A percentile compares a stretch with the other conserved stretches of the same genome.
Evolutionary conservation across 116 monocot species (phyloP).

Genomic region (Trichopus zeylanicus): DNA sequence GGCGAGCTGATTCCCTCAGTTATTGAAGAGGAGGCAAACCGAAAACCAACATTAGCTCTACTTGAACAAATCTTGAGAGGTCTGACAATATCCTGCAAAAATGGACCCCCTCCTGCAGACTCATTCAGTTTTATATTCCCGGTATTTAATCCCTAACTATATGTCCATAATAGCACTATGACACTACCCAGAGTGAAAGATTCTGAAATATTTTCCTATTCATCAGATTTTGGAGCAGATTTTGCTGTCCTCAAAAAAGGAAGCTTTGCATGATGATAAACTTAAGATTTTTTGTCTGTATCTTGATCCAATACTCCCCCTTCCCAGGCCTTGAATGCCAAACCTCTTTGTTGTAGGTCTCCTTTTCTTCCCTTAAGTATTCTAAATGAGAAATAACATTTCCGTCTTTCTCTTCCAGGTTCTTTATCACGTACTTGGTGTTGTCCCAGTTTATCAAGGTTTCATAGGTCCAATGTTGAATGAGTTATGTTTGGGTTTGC

Average conservation of each 20-base stretch:
- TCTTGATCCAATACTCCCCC: slow-evolving; percentile 90
- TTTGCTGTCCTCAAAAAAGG: slow-evolving; percentile 75
- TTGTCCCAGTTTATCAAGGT: slow-evolving; percentile 68
- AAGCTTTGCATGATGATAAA: slow-evolving; percentile 76
- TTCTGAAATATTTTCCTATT: not conserved
- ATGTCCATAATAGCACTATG: no score
- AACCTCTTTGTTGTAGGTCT: not conserved
- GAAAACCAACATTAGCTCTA: slow-evolving; percentile 30
- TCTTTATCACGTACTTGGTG: slow-evolving; percentile 85
- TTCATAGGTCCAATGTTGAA: slow-evolving; percentile 72
- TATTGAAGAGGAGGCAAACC: slow-evolving; percentile 30
- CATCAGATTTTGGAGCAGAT: slow-evolving; percentile 87
- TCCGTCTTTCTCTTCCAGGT: slow-evolving; percentile 35
- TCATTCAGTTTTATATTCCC: slow-evolving; percentile 95
- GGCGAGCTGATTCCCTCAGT: slow-evolving; percentile 38
- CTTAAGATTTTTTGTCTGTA: slow-evolving; percentile 76
- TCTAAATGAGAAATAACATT: not conserved
- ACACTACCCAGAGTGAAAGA: no score
- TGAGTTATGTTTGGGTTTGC: slow-evolving; percentile 88
- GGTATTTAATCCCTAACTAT: slow-evolving; percentile 38
- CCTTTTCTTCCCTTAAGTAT: not conserved
- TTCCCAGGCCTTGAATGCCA: slow-evolving; percentile 88
- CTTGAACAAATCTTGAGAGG: slow-evolving; percentile 69
- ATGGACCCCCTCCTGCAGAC: slow-evolving; percentile 86
- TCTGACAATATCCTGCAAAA: slow-evolving; percentile 58